Evolutionary conservation across 106 monocot species (phyloP), one percentile per base, ranked within the genome.

Genomic region (Ottelia alismoides): DNA sequence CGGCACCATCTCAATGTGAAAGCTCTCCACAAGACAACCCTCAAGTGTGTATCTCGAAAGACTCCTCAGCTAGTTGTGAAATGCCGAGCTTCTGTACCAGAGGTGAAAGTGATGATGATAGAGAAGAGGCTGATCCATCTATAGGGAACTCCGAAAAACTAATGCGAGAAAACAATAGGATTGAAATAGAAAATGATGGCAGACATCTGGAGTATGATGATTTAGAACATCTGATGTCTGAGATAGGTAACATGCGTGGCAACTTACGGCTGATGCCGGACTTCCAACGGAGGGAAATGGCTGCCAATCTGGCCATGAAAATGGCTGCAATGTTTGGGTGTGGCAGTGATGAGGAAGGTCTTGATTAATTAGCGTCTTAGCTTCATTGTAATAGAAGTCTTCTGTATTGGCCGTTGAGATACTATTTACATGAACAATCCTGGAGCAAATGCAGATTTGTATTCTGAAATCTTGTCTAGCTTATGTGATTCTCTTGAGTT

Each of bases 231-330:
- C 28, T 99, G 56, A 86, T 86, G 98, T 77, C 59, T 21, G 98
- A 90, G 55, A 90, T 99, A 10, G 80, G 80, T 0, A 85, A 74
- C 48, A 68, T 90, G 70, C 78, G 90, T 9, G 74, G 57, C 27
- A 99, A 68, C 61, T 52, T 86, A 61, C 81, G 98, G 63, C 61
- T 99, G 43, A 90, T 99, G 90, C 98, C 98, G 2, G 98, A 99
- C 71, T 83, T 80, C 63, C 90, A 86, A 53, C 79, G 98, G 67
- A 83, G 80, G 31, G 98, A 90, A 43, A 83, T 73, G 86, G 90
- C 90, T 28, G 90, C 90, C 1, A 86, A 90, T 51, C 65, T 99
- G 56, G 98, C 86, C 0, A 74, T 82, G 74, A 90, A 78, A 70
- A 83, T 99, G 98, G 98, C 90, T 23, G 53, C 74, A 32, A 79